Evolutionary conservation across 2,329 filamentous ascomycete species (phyloP), one percentile per base, ranked within the genome.

Genomic region (Emmonsia crescens): DNA sequence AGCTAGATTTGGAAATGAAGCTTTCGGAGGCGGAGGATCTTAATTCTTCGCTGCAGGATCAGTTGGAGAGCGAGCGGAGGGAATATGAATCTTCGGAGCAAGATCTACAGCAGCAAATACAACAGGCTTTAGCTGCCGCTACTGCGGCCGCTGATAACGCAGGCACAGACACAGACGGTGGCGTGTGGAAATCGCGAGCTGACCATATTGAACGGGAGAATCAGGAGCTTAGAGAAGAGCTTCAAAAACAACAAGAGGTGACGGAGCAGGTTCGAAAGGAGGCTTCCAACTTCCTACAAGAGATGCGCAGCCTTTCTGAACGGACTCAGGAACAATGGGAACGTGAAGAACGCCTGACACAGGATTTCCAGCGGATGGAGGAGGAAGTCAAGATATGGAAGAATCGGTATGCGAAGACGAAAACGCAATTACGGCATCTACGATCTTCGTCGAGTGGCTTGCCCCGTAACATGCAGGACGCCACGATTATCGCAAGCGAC

Each of bases 351-450:
- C 85, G 86, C 67, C 80, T 97, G 65, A 85, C 89, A 60, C 83
- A 82, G 65, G 88, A 88, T 54, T 86, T 96, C 38, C 82, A 89
- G 61, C 80, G 83, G 60, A 81, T 99, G 5, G 90, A 96, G 74
- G 80, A 84, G 27, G 91, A 97, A 71, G 85, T 96, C 55, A 88
- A 88, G 60, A 87, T 92, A 58, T 99, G 94, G 94, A 91, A 91
- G 71, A 85, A 87, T 68, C 88, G 92, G 54, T 97, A 96, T 71
- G 88, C 91, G 31, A 88, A 87, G 67, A 83, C 89, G 44, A 96
- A 95, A 78, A 89, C 93, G 2, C 92, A 96, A 73, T 79, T 96
- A 57, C 85, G 92, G 59, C 88, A 83, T 69, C 81, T 96, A 72
- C 87, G 91, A 59, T 86, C 89, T 5, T 90, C 90, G 0, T 94